A percentile compares a stretch with the other conserved stretches of the same genome.
These are phyloP conservation scores for Diversispora epigaea DNA, from an alignment of 192 early-diverging fungal genomes.

Conservation along the genomic window DNA sequence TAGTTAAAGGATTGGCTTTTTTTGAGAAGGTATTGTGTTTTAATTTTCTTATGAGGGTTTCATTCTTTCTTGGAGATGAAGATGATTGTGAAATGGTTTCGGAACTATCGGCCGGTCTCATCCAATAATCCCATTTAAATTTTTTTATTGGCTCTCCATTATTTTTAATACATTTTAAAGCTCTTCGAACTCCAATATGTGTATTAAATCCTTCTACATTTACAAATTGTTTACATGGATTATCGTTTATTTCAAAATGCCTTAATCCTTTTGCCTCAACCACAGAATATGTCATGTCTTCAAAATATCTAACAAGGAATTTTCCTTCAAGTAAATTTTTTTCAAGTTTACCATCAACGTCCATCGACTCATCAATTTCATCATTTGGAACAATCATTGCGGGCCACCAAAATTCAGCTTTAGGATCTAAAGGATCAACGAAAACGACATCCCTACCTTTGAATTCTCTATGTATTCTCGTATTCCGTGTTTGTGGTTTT, in stretches of 20 bases:
- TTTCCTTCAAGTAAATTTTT: constrained; percentile 3
- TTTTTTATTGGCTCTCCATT: constrained; percentile 13
- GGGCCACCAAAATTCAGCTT: constrained; percentile 18
- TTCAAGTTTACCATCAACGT: constrained; percentile 25
- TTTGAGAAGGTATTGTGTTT: not conserved
- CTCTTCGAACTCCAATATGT: constrained; percentile 22
- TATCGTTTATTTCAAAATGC: not conserved
- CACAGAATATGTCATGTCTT: constrained; percentile 13
- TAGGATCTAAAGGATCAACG: constrained; percentile 19
- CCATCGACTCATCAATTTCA: constrained; percentile 17
- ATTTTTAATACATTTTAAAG: not conserved
- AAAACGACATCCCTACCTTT: constrained; percentile 13
- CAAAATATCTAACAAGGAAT: constrained; percentile 26
- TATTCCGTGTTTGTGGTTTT: not conserved
- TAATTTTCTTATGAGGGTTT: not conserved
- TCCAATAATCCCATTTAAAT: constrained; percentile 24
- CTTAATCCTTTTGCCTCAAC: not conserved
- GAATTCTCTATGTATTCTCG: not conserved
- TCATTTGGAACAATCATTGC: constrained; percentile 14
- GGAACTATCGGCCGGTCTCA: not conserved
- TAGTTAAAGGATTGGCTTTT: no score
- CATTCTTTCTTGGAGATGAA: not conserved
- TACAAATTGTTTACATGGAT: constrained; percentile 1
- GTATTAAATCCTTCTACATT: constrained; percentile 3
- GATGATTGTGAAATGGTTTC: not conserved